Percentiles rank a stretch among this genome's conserved stretches.
phyloP scores from a whole-genome alignment of 1,284 basidiomycete genomes.

The Moesziomyces globuligerus region DNA sequence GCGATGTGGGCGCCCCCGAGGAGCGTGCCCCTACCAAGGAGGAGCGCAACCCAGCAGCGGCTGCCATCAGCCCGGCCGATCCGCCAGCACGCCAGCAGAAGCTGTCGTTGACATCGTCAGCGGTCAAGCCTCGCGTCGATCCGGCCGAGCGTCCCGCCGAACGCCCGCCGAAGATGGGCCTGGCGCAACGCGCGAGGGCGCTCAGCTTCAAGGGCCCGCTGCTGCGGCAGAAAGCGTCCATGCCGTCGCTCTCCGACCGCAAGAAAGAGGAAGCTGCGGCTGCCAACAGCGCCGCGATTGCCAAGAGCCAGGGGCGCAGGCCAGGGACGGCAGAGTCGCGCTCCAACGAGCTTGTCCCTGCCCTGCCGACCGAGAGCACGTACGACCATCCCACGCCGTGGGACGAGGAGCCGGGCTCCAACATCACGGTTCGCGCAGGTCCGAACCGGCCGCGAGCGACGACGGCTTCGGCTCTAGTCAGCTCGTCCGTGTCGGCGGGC shows the following conservation, averaged over 20 bases:
- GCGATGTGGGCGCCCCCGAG: slow-evolving; percentile 4
- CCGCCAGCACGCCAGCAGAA: slow-evolving; percentile 1
- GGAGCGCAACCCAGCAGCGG: not conserved
- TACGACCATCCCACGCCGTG: slow-evolving; percentile 30
- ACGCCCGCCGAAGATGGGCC: slow-evolving; percentile 29
- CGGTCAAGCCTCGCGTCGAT: slow-evolving; percentile 3
- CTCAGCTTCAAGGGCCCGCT: slow-evolving; percentile 41
- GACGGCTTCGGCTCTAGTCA: slow-evolving; percentile 36
- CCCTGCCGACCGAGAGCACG: slow-evolving; percentile 2
- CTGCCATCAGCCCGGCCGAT: not conserved
- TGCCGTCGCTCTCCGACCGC: slow-evolving; percentile 30
- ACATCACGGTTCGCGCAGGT: slow-evolving; percentile 5
- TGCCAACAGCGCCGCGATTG: slow-evolving; percentile 4
- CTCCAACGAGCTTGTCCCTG: not conserved
- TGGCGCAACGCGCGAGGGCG: slow-evolving; percentile 38
- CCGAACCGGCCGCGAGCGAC: slow-evolving; percentile 34
- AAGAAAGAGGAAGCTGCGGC: slow-evolving; percentile 17
- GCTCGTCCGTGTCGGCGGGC: slow-evolving; percentile 23
- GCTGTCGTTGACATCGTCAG: slow-evolving; percentile 6
- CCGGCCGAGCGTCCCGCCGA: slow-evolving; percentile 20
- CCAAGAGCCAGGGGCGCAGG: slow-evolving; percentile 3
- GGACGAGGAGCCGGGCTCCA: slow-evolving; percentile 13
- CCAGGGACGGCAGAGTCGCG: slow-evolving; percentile 16
- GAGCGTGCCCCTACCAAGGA: slow-evolving; percentile 1
- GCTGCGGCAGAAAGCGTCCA: slow-evolving; percentile 36